Evolutionary conservation across 176 grass and related monocot species (phyloP), one percentile per base, ranked within the genome.

Genomic region (Bonia amplexicaulis): DNA sequence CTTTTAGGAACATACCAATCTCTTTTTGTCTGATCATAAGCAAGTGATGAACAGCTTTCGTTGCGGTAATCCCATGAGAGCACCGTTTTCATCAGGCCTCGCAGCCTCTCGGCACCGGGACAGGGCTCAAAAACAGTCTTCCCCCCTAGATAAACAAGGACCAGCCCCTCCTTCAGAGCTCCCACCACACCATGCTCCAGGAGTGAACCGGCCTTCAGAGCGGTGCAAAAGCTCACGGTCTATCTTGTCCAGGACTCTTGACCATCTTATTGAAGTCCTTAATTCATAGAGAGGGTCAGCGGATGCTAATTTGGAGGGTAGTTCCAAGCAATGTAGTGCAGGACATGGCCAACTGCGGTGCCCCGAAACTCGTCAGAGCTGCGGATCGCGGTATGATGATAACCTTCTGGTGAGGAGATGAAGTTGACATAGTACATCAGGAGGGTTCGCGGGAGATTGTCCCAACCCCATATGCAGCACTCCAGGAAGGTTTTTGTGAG

Each of bases 371-470:
- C 84, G 12, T 81, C 78, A 6, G 93, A 89, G 80, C 92, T 96
- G 90, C 96, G 96, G 74, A 99, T 96, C 14, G 92, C 93, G 4
- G 93, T 94, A 78, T 99, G 96, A 66, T 96, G 96, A 80, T 99
- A 99, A 20, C 96, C 93, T 91, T 99, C 93, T 22, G 93, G 93
- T 4, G 93, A 99, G 29, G 91, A 99, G 69, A 99, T 92, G 69
- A 96, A 94, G 81, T 99, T 99, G 7, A 88, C 88, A 53, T 94
- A 96, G 84, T 96, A 99, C 93, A 99, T 92, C 60, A 96, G 86
- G 51, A 99, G 79, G 12, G 87, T 94, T 9, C 90, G 86, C 1
- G 91, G 96, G 64, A 99, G 96, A 58, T 96, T 95, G 45, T 96
- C 91, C 89, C 93, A 96, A 37, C 96, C 93, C 91, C 87, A 92